These are phyloP conservation scores for Sequoia sempervirens DNA, from an alignment of 75 land plant species.

Conservation along the genomic window DNA sequence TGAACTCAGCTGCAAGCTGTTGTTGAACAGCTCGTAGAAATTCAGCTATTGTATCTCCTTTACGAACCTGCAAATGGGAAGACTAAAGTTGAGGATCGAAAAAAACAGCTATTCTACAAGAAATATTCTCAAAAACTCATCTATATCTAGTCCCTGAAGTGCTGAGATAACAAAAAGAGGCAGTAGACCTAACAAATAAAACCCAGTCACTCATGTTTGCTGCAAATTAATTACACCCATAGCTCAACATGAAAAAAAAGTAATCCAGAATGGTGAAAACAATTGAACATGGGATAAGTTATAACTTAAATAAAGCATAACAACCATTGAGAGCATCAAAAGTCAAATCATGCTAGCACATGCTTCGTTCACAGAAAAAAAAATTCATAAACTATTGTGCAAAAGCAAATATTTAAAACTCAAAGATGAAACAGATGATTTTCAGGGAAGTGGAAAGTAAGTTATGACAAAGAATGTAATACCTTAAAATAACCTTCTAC, in stretches of 20 bases:
- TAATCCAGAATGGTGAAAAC: neutral
- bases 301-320: neutral
- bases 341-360: neutral
- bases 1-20: slow-evolving; percentile 95
- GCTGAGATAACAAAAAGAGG: neutral
- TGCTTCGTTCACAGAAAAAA: neutral
- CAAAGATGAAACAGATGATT: slow-evolving; percentile 2
- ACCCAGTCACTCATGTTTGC: neutral
- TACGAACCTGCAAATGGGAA: slow-evolving; percentile 62
- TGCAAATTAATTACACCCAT: neutral
- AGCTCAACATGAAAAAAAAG: neutral
- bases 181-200: neutral
- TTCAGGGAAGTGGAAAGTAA: neutral
- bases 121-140: neutral
- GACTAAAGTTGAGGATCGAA: neutral
- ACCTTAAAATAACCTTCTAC: neutral
- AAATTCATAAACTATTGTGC: neutral
- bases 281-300: neutral
- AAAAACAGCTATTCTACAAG: neutral
- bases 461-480: neutral
- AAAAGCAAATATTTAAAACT: neutral
- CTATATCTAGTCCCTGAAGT: neutral
- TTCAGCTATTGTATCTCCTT: slow-evolving; percentile 93
- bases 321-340: neutral
- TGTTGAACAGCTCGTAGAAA: slow-evolving; percentile 98